Percentiles rank a stretch among this genome's conserved stretches.
Evolutionary conservation across 2,329 filamentous ascomycete species (phyloP).

Genomic region (Penicillium sp.): DNA sequence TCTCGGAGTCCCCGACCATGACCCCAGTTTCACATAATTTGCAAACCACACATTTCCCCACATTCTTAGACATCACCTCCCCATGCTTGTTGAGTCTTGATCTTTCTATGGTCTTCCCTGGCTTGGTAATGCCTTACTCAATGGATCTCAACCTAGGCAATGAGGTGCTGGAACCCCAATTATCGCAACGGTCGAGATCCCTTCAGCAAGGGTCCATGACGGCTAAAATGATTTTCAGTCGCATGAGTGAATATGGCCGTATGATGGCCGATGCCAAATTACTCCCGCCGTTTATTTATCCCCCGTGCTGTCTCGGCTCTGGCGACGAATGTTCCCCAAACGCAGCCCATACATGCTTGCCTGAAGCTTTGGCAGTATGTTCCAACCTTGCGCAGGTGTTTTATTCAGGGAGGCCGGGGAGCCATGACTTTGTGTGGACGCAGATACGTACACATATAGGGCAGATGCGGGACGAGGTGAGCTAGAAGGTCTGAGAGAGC

Average conservation of each 20-base stretch:
- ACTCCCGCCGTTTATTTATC: slow-evolving; percentile 2
- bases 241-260: not conserved
- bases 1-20: not conserved
- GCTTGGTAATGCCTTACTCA: not conserved
- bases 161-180: not conserved
- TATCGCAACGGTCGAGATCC: not conserved
- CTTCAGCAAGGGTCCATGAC: slow-evolving; percentile 1
- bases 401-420: not conserved
- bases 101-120: not conserved
- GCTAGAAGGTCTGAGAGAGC: not conserved
- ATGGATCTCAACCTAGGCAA: not conserved
- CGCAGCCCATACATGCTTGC: not conserved
- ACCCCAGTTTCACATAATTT: not conserved
- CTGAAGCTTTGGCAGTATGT: slow-evolving; percentile 1
- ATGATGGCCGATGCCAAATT: slow-evolving; percentile 3
- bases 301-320: not conserved
- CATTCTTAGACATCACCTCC: not conserved
- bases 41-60: not conserved
- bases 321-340: not conserved
- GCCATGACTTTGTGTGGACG: slow-evolving; percentile 1
- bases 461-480: slow-evolving; percentile 4
- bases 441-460: slow-evolving; percentile 3
- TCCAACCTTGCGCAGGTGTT: slow-evolving; percentile 2
- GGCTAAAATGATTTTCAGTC: slow-evolving; percentile 2
- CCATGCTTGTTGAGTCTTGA: not conserved